phyloP scores from a whole-genome alignment of 1,139 yeast genomes.

The Meyerozyma carpophila region DNA sequence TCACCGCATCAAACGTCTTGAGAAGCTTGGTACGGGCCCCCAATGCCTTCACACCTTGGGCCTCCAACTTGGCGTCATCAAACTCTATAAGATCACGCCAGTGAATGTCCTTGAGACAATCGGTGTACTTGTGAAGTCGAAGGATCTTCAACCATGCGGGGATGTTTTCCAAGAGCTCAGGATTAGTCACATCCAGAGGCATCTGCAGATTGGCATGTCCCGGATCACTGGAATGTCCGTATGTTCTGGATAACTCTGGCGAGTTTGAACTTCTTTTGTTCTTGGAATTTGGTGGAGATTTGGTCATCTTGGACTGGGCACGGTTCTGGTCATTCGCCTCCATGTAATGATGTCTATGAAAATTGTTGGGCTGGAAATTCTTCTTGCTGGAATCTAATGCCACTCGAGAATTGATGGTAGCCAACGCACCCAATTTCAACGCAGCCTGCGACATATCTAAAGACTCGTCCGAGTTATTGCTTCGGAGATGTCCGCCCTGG shows the following conservation, averaged over 20 bases:
- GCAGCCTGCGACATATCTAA: constrained; percentile 39
- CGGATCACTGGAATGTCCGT: constrained; percentile 1
- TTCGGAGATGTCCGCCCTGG: constrained; percentile 4
- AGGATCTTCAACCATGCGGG: constrained; percentile 91
- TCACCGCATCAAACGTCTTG: constrained; percentile 84
- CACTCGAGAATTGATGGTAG: constrained; percentile 57
- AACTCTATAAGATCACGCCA: constrained; percentile 79
- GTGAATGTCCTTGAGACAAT: constrained; percentile 62
- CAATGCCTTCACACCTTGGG: constrained; percentile 82
- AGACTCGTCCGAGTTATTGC: constrained; percentile 16
- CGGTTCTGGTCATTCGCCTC: constrained; percentile 2
- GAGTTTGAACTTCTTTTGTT: constrained; percentile 7
- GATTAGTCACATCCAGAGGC: constrained; percentile 62
- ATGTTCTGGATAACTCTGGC: constrained; percentile 1
- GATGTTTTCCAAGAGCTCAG: constrained; percentile 64
- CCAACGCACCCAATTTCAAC: constrained; percentile 55
- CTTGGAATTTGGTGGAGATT: constrained; percentile 4
- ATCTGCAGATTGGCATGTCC: constrained; percentile 29
- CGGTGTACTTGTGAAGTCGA: constrained; percentile 90
- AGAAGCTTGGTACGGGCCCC: constrained; percentile 92
- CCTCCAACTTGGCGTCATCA: constrained; percentile 64
- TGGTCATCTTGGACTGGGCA: constrained; percentile 2
- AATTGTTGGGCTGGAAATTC: constrained; percentile 15
- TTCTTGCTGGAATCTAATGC: constrained; percentile 53
- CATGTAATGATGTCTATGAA: constrained; percentile 9